phyloP scores from a whole-genome alignment of 192 early-diverging fungal genomes.

The Neocallimastix lanati region DNA sequence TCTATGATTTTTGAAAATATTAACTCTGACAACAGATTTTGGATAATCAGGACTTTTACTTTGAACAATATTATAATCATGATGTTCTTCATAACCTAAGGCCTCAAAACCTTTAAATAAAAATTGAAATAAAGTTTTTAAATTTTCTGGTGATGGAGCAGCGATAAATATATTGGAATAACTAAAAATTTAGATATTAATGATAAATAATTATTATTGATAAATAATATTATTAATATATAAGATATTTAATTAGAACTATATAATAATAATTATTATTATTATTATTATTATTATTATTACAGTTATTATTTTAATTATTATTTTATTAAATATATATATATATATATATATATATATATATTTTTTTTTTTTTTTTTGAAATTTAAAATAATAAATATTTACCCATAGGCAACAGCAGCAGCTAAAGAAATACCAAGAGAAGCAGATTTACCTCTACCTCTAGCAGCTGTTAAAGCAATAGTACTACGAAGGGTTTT shows the following conservation, averaged over 20 bases:
- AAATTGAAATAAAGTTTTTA: constrained; percentile 96
- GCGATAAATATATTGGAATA: constrained; percentile 99
- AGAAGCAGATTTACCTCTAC: constrained; percentile 93
- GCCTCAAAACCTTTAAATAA: constrained; percentile 96
- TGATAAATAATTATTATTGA: too few species aligned
- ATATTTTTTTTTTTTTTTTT: too few species aligned
- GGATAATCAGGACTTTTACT: constrained; percentile 88
- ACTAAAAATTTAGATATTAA: too few species aligned
- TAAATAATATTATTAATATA: too few species aligned
- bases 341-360: too few species aligned
- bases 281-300: too few species aligned
- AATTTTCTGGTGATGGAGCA: constrained; percentile 89
- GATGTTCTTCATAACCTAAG: constrained; percentile 92
- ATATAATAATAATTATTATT: too few species aligned
- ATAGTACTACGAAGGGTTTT: constrained; percentile 84
- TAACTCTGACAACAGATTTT: constrained; percentile 87
- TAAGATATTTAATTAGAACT: too few species aligned
- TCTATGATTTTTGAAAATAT: constrained; percentile 86
- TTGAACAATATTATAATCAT: constrained; percentile 98
- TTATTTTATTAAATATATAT: too few species aligned
- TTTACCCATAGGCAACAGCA: constrained; percentile 75
- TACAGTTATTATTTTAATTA: too few species aligned
- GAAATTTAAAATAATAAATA: too few species aligned
- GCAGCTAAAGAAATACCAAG: constrained; percentile 85
- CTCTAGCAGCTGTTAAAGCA: constrained; percentile 81